Base-by-base conservation (phyloP, 805 yeast species). In the Wickerhamiella occidentalis region DNA sequence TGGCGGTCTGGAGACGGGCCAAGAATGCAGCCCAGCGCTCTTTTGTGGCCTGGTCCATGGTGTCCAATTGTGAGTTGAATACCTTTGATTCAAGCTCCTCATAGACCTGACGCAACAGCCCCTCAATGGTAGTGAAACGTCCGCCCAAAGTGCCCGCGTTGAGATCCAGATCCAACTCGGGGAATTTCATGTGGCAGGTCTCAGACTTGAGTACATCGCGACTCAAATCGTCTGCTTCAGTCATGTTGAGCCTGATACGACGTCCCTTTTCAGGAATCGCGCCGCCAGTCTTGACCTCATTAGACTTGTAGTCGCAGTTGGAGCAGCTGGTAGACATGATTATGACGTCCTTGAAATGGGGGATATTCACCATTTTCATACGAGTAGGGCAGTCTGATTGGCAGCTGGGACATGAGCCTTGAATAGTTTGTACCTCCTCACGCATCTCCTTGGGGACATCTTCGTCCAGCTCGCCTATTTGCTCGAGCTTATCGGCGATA, bases 201-300 rank as follows among this genome's bases (percentile, higher is more conserved):
- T 92, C 99, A 15, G 94, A 81, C 68, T 92, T 92, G 59, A 92
- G 74, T 51, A 92, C 82, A 64, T 92, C 98, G 70, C 99, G 79
- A 33, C 94, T 81, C 59, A 92, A 74, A 70, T 92, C 99, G 57
- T 86, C 95, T 2, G 87, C 80, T 56, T 90, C 97, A 52, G 83
- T 87, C 54, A 90, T 80, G 55, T 71, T 72, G 48, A 92, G 72
- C 1, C 81, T 73, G 53, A 87, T 76, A 54, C 73, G 79, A 55
- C 79, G 79, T 54, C 96, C 99, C 64, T 79, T 74, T 2, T 72
- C 82, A 28, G 98, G 96, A 44, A 92, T 82, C 7, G 82, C 94
- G 58, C 99, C 99, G 52, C 99, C 99, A 4, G 98, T 92, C 69
- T 90, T 92, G 55, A 92, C 98, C 67, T 92, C 99, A 64, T 92